These are phyloP conservation scores for Solanum lycopersicoides DNA, from an alignment of 257 asterid genomes.

Conservation along the genomic window DNA sequence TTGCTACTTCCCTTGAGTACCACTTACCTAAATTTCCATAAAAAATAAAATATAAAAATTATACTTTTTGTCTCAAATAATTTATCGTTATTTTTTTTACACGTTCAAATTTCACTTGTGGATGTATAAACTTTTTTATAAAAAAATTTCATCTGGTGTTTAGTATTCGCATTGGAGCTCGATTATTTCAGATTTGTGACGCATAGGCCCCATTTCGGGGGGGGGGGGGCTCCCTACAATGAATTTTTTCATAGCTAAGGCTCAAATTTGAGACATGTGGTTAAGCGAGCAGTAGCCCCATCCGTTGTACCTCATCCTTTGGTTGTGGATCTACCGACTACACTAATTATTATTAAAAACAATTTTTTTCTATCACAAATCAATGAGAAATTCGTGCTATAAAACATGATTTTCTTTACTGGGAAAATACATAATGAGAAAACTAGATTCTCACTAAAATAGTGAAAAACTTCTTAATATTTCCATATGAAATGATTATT, in stretches of 20 bases:
- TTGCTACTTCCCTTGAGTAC: neutral
- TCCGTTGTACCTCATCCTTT: no score
- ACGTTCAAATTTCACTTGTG: neutral
- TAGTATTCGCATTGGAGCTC: rapidly evolving
- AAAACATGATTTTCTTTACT: neutral
- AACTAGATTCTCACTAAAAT: neutral
- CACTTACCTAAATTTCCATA: neutral
- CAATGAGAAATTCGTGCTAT: no score
- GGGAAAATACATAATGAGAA: neutral
- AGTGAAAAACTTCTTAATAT: neutral
- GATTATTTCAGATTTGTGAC: no score
- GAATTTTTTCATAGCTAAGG: no score
- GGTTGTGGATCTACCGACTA: no score
- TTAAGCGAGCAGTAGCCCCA: no score
- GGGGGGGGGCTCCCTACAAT: no score
- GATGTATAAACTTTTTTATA: no score
- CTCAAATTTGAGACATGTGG: no score
- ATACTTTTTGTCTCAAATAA: neutral
- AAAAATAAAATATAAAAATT: neutral
- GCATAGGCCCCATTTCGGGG: no score
- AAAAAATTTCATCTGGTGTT: rapidly evolving
- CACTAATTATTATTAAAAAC: no score
- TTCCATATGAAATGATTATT: neutral
- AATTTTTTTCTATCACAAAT: no score
- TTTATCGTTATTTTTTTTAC: neutral